Percentiles rank a stretch among this genome's conserved stretches.
phyloP scores from a whole-genome alignment of 2,329 filamentous ascomycete species.

The Massarina eburnea region DNA sequence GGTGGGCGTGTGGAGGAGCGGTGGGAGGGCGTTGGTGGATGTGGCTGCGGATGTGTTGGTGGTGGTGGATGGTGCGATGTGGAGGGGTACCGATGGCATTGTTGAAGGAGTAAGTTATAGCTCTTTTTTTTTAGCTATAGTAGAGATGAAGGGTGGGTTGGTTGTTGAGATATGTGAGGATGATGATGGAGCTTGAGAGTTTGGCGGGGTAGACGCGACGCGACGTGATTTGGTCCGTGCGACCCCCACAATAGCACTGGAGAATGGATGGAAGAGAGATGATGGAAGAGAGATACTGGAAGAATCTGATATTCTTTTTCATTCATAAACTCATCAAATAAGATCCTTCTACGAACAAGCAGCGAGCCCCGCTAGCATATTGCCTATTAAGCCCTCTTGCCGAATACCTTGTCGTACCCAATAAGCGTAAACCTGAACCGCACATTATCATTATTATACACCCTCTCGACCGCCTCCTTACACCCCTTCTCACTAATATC shows the following conservation, averaged over 20 bases:
- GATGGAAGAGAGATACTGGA: neutral
- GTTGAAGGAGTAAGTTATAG: neutral
- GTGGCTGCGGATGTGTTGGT: slow-evolving; percentile 2
- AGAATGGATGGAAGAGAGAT: neutral
- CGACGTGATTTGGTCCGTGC: slow-evolving; percentile 6
- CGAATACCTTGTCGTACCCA: slow-evolving; percentile 68
- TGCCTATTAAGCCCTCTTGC: slow-evolving; percentile 43
- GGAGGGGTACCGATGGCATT: slow-evolving; percentile 38
- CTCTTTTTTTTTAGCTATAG: neutral
- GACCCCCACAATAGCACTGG: slow-evolving; percentile 6
- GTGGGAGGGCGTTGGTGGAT: slow-evolving; percentile 65
- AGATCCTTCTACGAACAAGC: too few species aligned
- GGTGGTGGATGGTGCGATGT: slow-evolving; percentile 11
- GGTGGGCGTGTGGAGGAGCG: slow-evolving; percentile 83
- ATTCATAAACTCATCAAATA: too few species aligned
- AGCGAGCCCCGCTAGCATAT: too few species aligned
- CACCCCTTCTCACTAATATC: slow-evolving; percentile 71
- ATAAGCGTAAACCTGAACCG: slow-evolving; percentile 72
- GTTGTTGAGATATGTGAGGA: neutral
- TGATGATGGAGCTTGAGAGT: neutral
- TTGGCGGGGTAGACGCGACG: slow-evolving; percentile 1
- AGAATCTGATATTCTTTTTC: neutral
- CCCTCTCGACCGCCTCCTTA: slow-evolving; percentile 68
- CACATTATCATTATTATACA: slow-evolving; percentile 69
- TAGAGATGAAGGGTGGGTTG: neutral